These are phyloP conservation scores for Malbranchea cinnamomea DNA, from an alignment of 2,329 filamentous ascomycete genomes.

Conservation along the genomic window DNA sequence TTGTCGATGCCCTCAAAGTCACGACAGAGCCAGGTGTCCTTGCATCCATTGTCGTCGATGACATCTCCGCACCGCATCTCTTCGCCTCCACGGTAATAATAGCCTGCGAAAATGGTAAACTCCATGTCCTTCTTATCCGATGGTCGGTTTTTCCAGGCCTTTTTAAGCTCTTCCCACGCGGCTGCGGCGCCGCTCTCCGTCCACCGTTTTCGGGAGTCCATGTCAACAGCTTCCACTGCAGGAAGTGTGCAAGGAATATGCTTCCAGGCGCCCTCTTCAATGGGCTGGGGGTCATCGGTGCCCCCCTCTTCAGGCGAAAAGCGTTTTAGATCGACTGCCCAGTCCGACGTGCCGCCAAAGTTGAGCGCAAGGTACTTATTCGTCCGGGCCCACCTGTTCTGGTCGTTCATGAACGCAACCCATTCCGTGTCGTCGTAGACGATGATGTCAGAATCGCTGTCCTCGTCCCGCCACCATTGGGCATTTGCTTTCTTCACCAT, in stretches of 20 bases:
- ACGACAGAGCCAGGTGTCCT: neutral
- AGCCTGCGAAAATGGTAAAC: neutral
- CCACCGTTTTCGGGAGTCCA: neutral
- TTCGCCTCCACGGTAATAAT: neutral
- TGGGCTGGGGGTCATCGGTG: neutral
- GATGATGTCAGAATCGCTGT: slow-evolving; percentile 3
- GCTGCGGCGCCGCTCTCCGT: neutral
- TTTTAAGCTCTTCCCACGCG: neutral
- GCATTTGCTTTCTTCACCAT: slow-evolving; percentile 6
- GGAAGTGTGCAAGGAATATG: neutral
- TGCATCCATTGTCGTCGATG: neutral
- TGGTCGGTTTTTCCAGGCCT: slow-evolving; percentile 1
- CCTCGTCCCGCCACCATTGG: slow-evolving; percentile 14
- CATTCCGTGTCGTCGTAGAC: slow-evolving; percentile 4
- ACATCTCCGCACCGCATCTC: neutral
- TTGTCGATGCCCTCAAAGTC: neutral
- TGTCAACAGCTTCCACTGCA: neutral
- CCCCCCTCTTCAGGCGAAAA: neutral
- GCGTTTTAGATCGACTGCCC: slow-evolving; percentile 15
- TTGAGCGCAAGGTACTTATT: slow-evolving; percentile 8
- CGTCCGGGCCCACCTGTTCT: slow-evolving; percentile 9
- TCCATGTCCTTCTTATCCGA: neutral
- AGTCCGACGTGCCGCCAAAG: slow-evolving; percentile 14
- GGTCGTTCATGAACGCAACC: slow-evolving; percentile 9
- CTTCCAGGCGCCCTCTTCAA: slow-evolving; percentile 1